Conservation (phyloP, 1,284 basidiomycete species). For the Rhodotorula mucilaginosa region DNA sequence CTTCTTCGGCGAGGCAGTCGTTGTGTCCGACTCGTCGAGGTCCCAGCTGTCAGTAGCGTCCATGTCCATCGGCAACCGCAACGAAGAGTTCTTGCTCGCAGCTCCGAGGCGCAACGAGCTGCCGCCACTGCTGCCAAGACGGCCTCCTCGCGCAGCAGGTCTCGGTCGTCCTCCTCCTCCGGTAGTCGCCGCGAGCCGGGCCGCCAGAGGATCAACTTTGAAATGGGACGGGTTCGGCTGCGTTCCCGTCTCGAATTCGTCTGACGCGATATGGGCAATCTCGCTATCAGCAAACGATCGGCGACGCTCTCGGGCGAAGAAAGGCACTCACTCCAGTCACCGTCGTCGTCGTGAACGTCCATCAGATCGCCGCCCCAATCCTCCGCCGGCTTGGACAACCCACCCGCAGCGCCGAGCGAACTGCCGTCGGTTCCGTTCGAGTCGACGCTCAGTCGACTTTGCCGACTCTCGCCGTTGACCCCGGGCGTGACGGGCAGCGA, state of each 20-base stretch:
- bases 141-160: slow-evolving; percentile 1
- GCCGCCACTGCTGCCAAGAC: neutral
- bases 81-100: neutral
- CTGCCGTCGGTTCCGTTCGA: neutral
- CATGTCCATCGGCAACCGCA: slow-evolving; percentile 28
- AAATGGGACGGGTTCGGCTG: slow-evolving; percentile 7
- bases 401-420: neutral
- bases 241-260: slow-evolving; percentile 40
- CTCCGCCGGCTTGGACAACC: slow-evolving; percentile 48
- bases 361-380: slow-evolving; percentile 67
- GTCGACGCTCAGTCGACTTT: neutral
- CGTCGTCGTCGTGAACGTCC: slow-evolving; percentile 83
- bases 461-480: slow-evolving; percentile 9
- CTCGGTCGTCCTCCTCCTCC: slow-evolving; percentile 11
- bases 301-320: too few species aligned
- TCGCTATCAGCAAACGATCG: too few species aligned
- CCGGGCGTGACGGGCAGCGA: neutral
- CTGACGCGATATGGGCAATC: neutral
- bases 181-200: slow-evolving; percentile 15
- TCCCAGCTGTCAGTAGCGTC: slow-evolving; percentile 39
- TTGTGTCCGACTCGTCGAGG: slow-evolving; percentile 17
- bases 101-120: neutral
- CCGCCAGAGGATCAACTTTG: slow-evolving; percentile 31
- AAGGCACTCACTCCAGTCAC: slow-evolving; percentile 88
- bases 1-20: slow-evolving; percentile 9